Base-by-base conservation (phyloP, 441 rosid genomes). In the Populus tomentosa region DNA sequence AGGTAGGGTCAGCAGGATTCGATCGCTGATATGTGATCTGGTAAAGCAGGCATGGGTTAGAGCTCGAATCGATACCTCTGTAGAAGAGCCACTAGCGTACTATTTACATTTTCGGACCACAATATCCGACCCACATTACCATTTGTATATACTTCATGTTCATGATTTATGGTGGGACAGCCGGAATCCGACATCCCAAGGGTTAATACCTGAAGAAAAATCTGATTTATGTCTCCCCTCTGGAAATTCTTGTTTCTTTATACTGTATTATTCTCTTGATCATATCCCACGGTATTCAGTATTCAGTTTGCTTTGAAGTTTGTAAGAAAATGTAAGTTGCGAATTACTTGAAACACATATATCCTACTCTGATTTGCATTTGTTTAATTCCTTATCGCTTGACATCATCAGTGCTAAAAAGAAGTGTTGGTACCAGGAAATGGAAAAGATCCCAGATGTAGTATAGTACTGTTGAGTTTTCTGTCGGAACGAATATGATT, bases 1-100 rank as follows among this genome's bases (percentile, higher is more conserved):
- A 67, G 38, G 80, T 70, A 78, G 83, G 86, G 77, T 66, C 82
- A 28, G 46, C 3, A 65, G 2, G 50, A 75, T 67, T 50, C 72
- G 32, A 10, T 72, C n/a, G 35, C 18, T 68, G 80, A 80, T 72
- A 35, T 21, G 21, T 73, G n/a, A 11, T 30, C 69, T 13, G 40
- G 30, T 36, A 75, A 64, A 72, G 79, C 50, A 35, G 73, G 67
- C 46, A 69, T n/a, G 68, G 59, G 38, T 9, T 5, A 26, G 66
- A 11, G 28, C 30, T 77, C 69, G 69, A 76, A 33, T 69, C 14
- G 61, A 67, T 78, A 64, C 46, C n/a, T 36, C 66, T 46, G 28
- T 61, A 65, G 46, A 79, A 79, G 42, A 69, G 4, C 75, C 79
- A 70, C 16, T 10, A 59, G 18, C 69, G 3, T 23, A 14, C 2